phyloP scores from a whole-genome alignment of 1,284 basidiomycete species.

The Anthracocystis walkeri region DNA sequence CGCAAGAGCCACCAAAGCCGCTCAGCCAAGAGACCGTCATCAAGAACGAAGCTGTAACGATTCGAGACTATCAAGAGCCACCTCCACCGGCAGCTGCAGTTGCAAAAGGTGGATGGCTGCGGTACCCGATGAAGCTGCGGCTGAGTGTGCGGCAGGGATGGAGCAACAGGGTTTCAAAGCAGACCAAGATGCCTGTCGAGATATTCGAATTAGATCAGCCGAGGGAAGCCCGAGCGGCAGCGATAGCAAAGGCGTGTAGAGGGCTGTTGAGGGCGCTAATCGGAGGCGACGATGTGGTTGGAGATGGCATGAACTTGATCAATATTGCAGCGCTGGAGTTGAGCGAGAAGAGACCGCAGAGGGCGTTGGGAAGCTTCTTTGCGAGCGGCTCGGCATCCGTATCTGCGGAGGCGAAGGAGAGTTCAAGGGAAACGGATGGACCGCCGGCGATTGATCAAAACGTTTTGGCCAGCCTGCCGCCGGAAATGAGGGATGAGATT shows the following conservation, averaged over 20 bases:
- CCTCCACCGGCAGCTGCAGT: not conserved
- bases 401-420: not conserved
- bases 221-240: conserved; percentile 18
- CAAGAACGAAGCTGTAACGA: conserved; percentile 24
- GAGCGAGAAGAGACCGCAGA: conserved; percentile 35
- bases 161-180: conserved; percentile 51
- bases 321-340: conserved; percentile 62
- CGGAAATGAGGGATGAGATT: conserved; percentile 52
- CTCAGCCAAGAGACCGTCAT: conserved; percentile 32
- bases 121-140: conserved; percentile 57
- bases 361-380: conserved; percentile 50
- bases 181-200: conserved; percentile 59
- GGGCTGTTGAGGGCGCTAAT: conserved; percentile 38
- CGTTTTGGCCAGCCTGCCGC: conserved; percentile 45
- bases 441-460: conserved; percentile 31
- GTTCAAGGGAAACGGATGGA: not conserved
- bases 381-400: not conserved
- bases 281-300: conserved; percentile 46
- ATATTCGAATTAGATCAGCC: conserved; percentile 49
- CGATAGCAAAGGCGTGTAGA: conserved; percentile 40
- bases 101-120: conserved; percentile 35
- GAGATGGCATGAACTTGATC: conserved; percentile 56
- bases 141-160: conserved; percentile 53
- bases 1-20: conserved; percentile 7
- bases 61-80: conserved; percentile 37